These are phyloP conservation scores for Calonectria crousiana DNA, from an alignment of 2,329 filamentous ascomycete genomes.

Conservation along the genomic window DNA sequence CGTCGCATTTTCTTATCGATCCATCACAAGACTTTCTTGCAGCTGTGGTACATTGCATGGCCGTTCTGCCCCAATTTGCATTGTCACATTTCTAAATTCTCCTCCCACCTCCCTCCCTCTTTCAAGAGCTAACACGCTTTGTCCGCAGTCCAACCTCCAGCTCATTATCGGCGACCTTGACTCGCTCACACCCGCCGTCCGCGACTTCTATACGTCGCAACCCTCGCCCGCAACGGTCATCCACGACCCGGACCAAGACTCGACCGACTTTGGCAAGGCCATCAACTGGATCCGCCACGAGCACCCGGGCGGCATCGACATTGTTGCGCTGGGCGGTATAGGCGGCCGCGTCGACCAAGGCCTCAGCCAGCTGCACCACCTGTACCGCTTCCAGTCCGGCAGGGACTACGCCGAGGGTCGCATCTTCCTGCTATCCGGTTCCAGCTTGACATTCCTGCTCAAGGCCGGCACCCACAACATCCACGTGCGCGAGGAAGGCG, in stretches of 20 bases:
- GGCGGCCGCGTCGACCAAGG: conserved; percentile 94
- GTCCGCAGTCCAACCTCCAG: conserved; percentile 68
- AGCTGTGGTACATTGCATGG: not conserved
- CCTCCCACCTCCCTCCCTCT: no score
- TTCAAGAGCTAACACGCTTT: not conserved
- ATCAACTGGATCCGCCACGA: conserved; percentile 68
- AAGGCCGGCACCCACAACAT: conserved; percentile 76
- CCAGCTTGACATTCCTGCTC: conserved; percentile 87
- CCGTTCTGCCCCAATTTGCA: not conserved
- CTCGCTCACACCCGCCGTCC: conserved; percentile 75
- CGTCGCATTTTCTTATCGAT: conserved; percentile 32
- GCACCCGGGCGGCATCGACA: conserved; percentile 60
- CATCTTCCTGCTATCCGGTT: conserved; percentile 84
- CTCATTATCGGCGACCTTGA: conserved; percentile 92
- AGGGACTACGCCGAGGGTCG: conserved; percentile 64
- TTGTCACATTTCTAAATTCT: not conserved
- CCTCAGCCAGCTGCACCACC: conserved; percentile 87
- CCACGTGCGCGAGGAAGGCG: conserved; percentile 66
- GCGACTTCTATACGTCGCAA: conserved; percentile 73
- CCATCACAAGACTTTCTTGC: not conserved
- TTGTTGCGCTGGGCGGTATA: conserved; percentile 87
- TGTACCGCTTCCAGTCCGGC: conserved; percentile 73
- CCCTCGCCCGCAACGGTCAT: conserved; percentile 68
- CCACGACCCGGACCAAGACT: conserved; percentile 83
- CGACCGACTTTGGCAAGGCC: conserved; percentile 92